Percentiles rank a stretch among this genome's conserved stretches.
Conservation (phyloP, 176 grass and related monocot genomes). For the Luzula sylvatica region DNA sequence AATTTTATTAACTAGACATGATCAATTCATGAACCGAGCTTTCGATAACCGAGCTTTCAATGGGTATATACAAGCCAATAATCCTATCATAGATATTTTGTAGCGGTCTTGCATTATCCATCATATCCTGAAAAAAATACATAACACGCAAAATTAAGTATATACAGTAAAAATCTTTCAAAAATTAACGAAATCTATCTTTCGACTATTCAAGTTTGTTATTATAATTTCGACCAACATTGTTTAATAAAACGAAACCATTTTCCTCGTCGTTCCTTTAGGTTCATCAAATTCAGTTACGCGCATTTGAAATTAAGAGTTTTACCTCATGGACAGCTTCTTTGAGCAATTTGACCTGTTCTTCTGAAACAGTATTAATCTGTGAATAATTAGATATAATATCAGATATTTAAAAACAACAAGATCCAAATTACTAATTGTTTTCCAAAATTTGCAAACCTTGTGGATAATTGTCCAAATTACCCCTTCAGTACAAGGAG, state of each 20-base stretch:
- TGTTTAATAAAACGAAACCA: not conserved
- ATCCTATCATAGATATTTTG: conserved; percentile 16
- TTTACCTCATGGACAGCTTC: conserved; percentile 1
- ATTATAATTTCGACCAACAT: not conserved
- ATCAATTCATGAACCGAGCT: too few relatives aligned
- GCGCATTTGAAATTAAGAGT: too few relatives aligned
- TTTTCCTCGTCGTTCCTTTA: too few relatives aligned
- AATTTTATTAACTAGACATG: too few relatives aligned
- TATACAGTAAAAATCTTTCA: not conserved
- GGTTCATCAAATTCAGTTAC: too few relatives aligned
- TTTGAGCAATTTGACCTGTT: conserved; percentile 6
- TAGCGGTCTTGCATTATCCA: conserved; percentile 19
- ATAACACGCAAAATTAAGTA: not conserved
- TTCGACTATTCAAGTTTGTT: too few relatives aligned
- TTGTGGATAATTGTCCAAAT: conserved; percentile 50
- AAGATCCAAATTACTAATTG: not conserved
- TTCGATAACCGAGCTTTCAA: too few relatives aligned
- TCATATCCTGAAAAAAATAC: not conserved
- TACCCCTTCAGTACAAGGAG: conserved; percentile 63
- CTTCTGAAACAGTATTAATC: conserved; percentile 2
- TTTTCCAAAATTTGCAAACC: conserved; percentile 24
- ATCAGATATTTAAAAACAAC: not conserved
- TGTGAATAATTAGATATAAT: not conserved
- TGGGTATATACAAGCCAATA: conserved; percentile 7
- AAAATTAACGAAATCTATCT: too few relatives aligned